Base-by-base conservation (phyloP, 2,329 filamentous ascomycete species). In the Cordyceps pruinosa region DNA sequence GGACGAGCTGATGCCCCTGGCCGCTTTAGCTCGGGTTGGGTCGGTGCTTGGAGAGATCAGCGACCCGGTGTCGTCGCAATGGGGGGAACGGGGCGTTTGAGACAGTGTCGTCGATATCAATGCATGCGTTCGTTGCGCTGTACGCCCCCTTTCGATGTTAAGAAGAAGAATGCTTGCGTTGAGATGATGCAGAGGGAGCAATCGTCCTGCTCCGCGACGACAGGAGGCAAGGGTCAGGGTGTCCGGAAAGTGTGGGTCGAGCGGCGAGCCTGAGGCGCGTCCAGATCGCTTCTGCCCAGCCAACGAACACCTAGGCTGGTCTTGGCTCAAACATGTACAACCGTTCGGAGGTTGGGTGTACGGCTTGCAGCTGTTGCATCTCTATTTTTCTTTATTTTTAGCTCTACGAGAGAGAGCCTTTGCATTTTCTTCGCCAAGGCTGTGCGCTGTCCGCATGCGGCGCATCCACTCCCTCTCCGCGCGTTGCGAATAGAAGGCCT, bases 171-270 rank as follows among this genome's bases (percentile, higher is more conserved):
- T 7, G 23, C 17, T 13, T 25, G 41, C 21, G 30, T 47, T 26
- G 23, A 55, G 52, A 47, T 55, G 52, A 47, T 55, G 52, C 42
- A 47, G 25, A 55, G 2, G 30, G 52, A 47, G 41, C 26, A 23
- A 35, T 46, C 13, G 6, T 25, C 9, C 5, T 23, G 42, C 30
- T 55, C 19, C 15, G 15, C 21, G 28, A 12, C 50, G 47, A 47
- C 46, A 47, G 51, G 51, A 55, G 51, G 42, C 13, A 46, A 55
- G n/a, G n/a, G 30, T 44, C 30, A 26, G 17, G 42, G 52, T 32
- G 42, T 15, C 17, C 42, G 30, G 51, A 46, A 54, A 55, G 52
- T 55, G 52, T 55, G 52, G 52, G 52, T 55, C 52, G 12, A n/a
- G 19, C 4, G n/a, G 2, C 42, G 21, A 25, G 28, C n/a, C 12